Percentiles rank a stretch among this genome's conserved stretches.
Evolutionary conservation across 2,329 filamentous ascomycete genomes (phyloP).

Genomic region (Cercospora berteroae): DNA sequence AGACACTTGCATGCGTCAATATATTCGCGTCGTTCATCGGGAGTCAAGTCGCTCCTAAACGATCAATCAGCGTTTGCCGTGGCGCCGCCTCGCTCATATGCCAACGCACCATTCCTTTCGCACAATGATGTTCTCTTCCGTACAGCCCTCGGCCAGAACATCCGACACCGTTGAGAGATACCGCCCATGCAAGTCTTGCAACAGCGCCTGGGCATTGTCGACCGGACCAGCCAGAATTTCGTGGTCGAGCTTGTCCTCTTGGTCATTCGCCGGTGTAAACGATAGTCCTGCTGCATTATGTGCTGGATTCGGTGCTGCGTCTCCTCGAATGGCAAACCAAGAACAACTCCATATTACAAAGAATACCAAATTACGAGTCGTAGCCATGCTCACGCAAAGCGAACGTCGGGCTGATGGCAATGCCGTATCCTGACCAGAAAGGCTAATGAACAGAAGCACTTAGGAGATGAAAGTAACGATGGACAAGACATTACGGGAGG

Average conservation of each 20-base stretch:
- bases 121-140: constrained; percentile 27
- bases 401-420: neutral
- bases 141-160: constrained; percentile 18
- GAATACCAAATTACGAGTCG: neutral
- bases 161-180: constrained; percentile 1
- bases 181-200: constrained; percentile 4
- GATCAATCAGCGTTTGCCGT: constrained; percentile 17
- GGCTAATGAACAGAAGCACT: neutral
- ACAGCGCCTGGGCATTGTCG: neutral
- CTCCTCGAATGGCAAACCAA: neutral
- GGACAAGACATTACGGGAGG: neutral
- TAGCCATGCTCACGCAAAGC: neutral
- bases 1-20: constrained; percentile 24
- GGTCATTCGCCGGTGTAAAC: neutral
- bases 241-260: neutral
- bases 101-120: constrained; percentile 28
- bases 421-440: neutral
- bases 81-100: neutral
- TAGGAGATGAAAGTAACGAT: neutral
- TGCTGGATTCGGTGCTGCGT: neutral
- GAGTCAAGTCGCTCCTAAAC: constrained; percentile 29
- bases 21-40: constrained; percentile 19
- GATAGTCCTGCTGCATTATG: constrained; percentile 1
- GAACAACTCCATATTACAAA: neutral
- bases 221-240: neutral